These are phyloP conservation scores for Nannochloropsis oceanica DNA, from an alignment of 108 stramenopile genomes.

Conservation along the genomic window DNA sequence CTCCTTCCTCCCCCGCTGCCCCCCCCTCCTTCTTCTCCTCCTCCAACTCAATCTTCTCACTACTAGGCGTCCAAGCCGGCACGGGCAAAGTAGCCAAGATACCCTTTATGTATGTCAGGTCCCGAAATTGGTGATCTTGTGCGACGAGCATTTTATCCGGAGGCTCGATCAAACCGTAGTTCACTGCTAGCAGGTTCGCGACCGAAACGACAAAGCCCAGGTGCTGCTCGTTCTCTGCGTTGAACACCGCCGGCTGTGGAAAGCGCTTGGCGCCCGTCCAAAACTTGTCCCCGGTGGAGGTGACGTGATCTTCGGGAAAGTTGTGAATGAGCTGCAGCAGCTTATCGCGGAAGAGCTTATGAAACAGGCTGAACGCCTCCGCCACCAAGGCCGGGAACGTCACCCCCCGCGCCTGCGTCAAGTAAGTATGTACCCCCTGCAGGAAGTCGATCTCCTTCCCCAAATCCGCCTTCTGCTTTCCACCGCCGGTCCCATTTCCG, in stretches of 20 bases:
- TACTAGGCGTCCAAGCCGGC: conserved; percentile 24
- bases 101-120: background rate
- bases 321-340: conserved; percentile 39
- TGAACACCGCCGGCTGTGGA: conserved; percentile 18
- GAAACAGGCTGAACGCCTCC: conserved; percentile 30
- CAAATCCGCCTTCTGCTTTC: background rate
- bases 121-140: conserved; percentile 14
- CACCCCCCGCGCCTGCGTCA: conserved; percentile 3
- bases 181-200: conserved; percentile 42
- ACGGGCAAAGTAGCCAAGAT: conserved; percentile 8
- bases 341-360: conserved; percentile 33
- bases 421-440: background rate
- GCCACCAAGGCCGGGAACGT: conserved; percentile 33
- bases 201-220: conserved; percentile 32
- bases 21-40: conserved; percentile 14
- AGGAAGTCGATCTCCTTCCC: conserved; percentile 34
- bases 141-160: conserved; percentile 22
- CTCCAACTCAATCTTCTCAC: conserved; percentile 26
- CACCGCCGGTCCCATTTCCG: background rate
- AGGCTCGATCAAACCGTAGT: conserved; percentile 29
- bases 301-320: conserved; percentile 42
- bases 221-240: conserved; percentile 23
- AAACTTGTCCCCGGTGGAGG: conserved; percentile 35
- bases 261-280: conserved; percentile 51
- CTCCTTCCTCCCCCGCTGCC: background rate